Evolutionary conservation across 75 land plant genomes (phyloP), one percentile per base, ranked within the genome.

Genomic region (Cunninghamia lanceolata): DNA sequence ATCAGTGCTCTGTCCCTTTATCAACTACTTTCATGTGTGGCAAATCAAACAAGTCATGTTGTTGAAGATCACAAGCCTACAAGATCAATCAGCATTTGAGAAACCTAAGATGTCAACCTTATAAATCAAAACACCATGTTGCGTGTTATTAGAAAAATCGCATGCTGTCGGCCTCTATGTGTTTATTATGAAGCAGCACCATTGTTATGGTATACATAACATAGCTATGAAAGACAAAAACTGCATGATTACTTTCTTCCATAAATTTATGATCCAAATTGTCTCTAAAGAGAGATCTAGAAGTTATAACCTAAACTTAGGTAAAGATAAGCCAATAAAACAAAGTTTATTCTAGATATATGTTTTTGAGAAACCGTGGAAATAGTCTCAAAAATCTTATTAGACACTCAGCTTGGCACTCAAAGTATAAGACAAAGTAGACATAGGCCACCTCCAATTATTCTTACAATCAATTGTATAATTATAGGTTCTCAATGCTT

Each of bases 31-130:
- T 56, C 15, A 19, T 56, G 15, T 19, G 6, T 56, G 63, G 63
- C 21, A 56, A 56, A 56, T 98, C 83, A 98, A 84, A 90, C 95
- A 96, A 73, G 96, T 95, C 88, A 28, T 25, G n/a, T 63, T 63
- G 68, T 63, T 63, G n/a, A 28, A 63, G 6, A 63, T 63, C 28
- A 63, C n/a, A 63, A 63, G 66, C n/a, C 21, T 59, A 21, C n/a
- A 25, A 59, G 28, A 59, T 59, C 52, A 19, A 28, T 28, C 28
- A 25, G n/a, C n/a, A 25, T 63, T 63, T 73, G 75, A 34, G 14
- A 34, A 13, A 73, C 16, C 75, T 73, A 30, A 1, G 16, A 66
- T 32, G 75, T 32, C 34, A 34, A 36, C n/a, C 68, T 6, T 25
- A 28, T 7, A 63, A 63, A 28, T 59, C 5, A 1, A 73, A 34